Evolutionary conservation across 768 basidiomycete species (phyloP), one percentile per base, ranked within the genome.

Genomic region (Amanita jacksonii): DNA sequence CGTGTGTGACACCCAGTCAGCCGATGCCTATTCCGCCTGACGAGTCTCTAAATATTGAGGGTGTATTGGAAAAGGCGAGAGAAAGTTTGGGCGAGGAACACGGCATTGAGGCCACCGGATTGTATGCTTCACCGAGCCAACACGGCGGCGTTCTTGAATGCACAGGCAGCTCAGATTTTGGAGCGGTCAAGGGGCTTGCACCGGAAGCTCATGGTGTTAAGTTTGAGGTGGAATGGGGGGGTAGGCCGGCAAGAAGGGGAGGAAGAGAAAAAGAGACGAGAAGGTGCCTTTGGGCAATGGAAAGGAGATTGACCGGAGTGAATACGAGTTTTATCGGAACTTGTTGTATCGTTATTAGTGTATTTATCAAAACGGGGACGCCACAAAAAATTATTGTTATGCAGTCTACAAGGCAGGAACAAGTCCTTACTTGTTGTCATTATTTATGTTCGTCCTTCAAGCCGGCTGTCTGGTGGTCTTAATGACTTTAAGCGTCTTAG

Each of bases 1-100:
- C 88, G 0, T 99, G 94, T 52, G 76, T 89, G 27, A 99, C 94
- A 7, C 94, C 94, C 0, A 93, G 89, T 5, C 89, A 97, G 49
- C 85, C 87, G 13, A 58, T 57, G 16, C 74, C 84, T 0, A 90
- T 98, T 44, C 75, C 86, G 0, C 73, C 89, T 0, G 94, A 93
- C n/a, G 86, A 96, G 63, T 84, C 79, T 39, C 57, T 96, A 48
- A 76, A 80, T 56, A 92, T 99, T 49, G 51, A 55, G 7, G 53
- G 69, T 31, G 64, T 86, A 9, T 66, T 98, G 24, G 65, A 64
- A 20, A 76, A 74, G 59, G 94, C 90, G 4, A 67, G 73, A 35
- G 76, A 76, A 4, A 9, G n/a, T 8, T 27, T 40, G 25, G 38
- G 38, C 6, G 13, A 51, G 0, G 31, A 20, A 4, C 27, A 54